phyloP scores from a whole-genome alignment of 2,329 filamentous ascomycete genomes.

The Raffaelea ambrosiae region DNA sequence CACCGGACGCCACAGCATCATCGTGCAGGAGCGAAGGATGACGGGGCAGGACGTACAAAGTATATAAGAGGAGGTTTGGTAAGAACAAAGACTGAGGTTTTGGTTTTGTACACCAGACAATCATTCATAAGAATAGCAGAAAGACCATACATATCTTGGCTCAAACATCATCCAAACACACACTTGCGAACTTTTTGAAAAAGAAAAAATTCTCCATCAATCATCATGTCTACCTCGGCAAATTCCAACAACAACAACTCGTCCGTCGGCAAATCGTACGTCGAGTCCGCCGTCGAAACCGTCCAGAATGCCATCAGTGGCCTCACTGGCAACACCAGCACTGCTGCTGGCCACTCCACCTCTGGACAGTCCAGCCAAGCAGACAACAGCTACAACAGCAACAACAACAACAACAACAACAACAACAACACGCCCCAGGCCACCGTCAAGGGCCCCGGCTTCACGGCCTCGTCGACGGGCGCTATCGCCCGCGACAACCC shows the following conservation, averaged over 20 bases:
- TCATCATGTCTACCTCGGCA: constrained; percentile 24
- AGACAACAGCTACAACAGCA: constrained; percentile 56
- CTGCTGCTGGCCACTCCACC: constrained; percentile 56
- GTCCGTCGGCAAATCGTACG: constrained; percentile 71
- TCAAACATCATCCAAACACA: too few relatives aligned
- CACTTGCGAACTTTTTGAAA: background rate
- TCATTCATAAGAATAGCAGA: too few relatives aligned
- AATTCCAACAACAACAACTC: constrained; percentile 25
- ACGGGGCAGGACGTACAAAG: too few relatives aligned
- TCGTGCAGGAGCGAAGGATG: background rate
- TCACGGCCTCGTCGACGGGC: constrained; percentile 60
- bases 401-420: constrained; percentile 53
- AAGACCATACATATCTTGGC: too few relatives aligned
- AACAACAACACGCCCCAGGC: constrained; percentile 68
- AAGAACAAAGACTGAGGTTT: background rate
- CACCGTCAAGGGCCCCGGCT: constrained; percentile 63
- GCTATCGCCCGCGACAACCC: constrained; percentile 63
- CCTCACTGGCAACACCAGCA: constrained; percentile 64
- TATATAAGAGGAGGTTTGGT: too few relatives aligned
- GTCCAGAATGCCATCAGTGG: constrained; percentile 64
- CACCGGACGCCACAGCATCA: background rate
- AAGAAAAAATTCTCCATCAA: constrained; percentile 13
- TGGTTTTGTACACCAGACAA: background rate
- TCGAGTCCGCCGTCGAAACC: constrained; percentile 64
- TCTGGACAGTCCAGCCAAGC: constrained; percentile 58